phyloP scores from a whole-genome alignment of 768 basidiomycete species.

The Boletus tylopilopsis region DNA sequence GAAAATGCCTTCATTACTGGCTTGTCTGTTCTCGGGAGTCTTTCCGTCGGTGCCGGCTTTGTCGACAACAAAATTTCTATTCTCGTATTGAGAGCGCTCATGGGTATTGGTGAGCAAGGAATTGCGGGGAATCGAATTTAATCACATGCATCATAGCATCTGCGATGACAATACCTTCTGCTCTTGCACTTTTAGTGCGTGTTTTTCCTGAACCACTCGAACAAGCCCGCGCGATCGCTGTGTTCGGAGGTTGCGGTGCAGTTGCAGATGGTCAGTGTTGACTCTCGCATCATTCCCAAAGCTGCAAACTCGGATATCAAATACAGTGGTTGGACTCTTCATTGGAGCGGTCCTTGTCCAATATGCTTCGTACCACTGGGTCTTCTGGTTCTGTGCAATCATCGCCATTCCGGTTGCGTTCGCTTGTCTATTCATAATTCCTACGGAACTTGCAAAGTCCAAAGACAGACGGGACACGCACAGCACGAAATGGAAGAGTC shows the following conservation, averaged over 20 bases:
- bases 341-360: slow-evolving; percentile 43
- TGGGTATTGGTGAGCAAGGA: slow-evolving; percentile 39
- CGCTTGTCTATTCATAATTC: slow-evolving; percentile 34
- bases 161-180: slow-evolving; percentile 49
- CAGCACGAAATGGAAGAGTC: slow-evolving; percentile 24
- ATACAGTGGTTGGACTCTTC: slow-evolving; percentile 38
- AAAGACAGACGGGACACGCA: neutral
- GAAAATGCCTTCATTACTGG: slow-evolving; percentile 43
- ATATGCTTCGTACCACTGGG: slow-evolving; percentile 44
- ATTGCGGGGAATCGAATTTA: neutral
- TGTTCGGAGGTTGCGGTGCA: slow-evolving; percentile 45
- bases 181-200: slow-evolving; percentile 46
- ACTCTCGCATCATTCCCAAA: neutral
- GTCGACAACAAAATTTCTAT: slow-evolving; percentile 42
- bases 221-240: slow-evolving; percentile 46
- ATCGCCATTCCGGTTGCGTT: slow-evolving; percentile 33
- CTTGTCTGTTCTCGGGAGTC: slow-evolving; percentile 37
- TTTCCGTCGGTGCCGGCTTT: slow-evolving; percentile 47
- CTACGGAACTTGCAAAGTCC: slow-evolving; percentile 15
- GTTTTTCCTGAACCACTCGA: slow-evolving; percentile 45
- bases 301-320: neutral
- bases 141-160: slow-evolving; percentile 33
- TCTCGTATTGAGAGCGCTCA: slow-evolving; percentile 49
- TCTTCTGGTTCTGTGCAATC: slow-evolving; percentile 47
- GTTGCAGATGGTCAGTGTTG: slow-evolving; percentile 38